Conservation (phyloP, 1,284 basidiomycete genomes). For the Athelia sp. region DNA sequence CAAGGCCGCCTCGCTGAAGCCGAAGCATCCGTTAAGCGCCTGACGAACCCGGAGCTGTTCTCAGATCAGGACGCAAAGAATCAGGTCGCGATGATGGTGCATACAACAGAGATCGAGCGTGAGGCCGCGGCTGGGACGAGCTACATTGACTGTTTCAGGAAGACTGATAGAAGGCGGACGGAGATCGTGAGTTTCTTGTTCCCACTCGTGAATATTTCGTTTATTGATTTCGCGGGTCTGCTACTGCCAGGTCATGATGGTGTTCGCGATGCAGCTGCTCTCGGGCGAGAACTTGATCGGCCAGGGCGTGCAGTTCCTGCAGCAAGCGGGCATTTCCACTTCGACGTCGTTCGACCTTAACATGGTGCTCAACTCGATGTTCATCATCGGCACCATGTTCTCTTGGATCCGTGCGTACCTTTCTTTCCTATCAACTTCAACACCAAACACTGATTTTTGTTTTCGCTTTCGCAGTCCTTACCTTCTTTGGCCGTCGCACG, state of each 20-base stretch:
- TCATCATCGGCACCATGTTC: slow-evolving; percentile 9
- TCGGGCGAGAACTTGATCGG: slow-evolving; percentile 17
- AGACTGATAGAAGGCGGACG: slow-evolving; percentile 11
- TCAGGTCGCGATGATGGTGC: slow-evolving; percentile 14
- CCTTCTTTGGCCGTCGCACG: slow-evolving; percentile 13
- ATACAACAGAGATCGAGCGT: slow-evolving; percentile 13
- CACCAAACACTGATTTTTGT: not conserved
- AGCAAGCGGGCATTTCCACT: slow-evolving; percentile 12
- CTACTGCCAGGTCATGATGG: slow-evolving; percentile 14
- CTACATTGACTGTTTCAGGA: slow-evolving; percentile 14
- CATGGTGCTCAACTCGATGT: slow-evolving; percentile 13
- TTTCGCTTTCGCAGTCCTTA: slow-evolving; percentile 4
- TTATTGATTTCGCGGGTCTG: not conserved
- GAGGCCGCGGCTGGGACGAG: slow-evolving; percentile 11
- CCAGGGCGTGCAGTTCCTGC: slow-evolving; percentile 14
- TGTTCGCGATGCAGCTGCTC: slow-evolving; percentile 17
- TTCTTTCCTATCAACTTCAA: not conserved
- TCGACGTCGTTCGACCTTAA: slow-evolving; percentile 12
- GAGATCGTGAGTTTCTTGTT: slow-evolving; percentile 8
- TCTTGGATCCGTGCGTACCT: slow-evolving; percentile 10
- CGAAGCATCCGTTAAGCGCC: slow-evolving; percentile 1
- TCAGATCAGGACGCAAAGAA: slow-evolving; percentile 11
- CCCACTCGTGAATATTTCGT: not conserved
- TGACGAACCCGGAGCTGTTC: slow-evolving; percentile 9
- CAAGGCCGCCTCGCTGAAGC: slow-evolving; percentile 10